Evolutionary conservation across 805 yeast species (phyloP), one percentile per base, ranked within the genome.

Genomic region (Danielia reshetovae): DNA sequence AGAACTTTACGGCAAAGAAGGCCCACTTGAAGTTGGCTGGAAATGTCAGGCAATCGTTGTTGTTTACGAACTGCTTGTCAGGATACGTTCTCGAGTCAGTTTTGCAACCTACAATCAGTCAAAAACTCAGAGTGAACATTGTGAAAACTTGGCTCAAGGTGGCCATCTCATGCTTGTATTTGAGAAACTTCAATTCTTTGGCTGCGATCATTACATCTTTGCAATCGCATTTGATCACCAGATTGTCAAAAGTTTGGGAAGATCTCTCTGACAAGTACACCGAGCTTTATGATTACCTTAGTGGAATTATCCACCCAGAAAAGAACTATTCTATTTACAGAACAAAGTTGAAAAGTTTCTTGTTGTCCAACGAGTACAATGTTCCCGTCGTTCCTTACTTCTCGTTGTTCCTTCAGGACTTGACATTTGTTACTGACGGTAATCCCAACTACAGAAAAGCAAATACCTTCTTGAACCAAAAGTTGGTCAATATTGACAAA

Each of bases 341-440:
- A 49, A 64, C 65, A 27, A 81, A 81, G 48, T 52, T 85, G 34
- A 68, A 71, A 35, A 75, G 75, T 47, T 72, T 81, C 34, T 59
- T 80, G 41, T 65, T 60, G 12, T 49, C 69, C 13, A 67, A 73
- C 30, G 75, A 72, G 25, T 59, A 60, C 54, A 72, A 63, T 38
- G 63, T 78, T 14, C 87, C 89, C 0, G 72, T 77, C 14, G 89
- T 85, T 24, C 95, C 95, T 12, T 85, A 83, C 52, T 70, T 84
- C 38, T 79, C 83, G 29, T 60, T 85, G 35, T 84, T 81, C 54
- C 61, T 85, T 29, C 93, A 82, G 57, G 95, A 85, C 57, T 65
- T 85, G 48, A 83, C 89, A 0, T 83, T 84, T 60, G 77, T 83
- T n/a, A 73, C 79, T 33, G 94, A 85, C 46, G 90, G 93, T n/a